phyloP scores from a whole-genome alignment of 768 basidiomycete genomes.

The Leccinum uliginosum region DNA sequence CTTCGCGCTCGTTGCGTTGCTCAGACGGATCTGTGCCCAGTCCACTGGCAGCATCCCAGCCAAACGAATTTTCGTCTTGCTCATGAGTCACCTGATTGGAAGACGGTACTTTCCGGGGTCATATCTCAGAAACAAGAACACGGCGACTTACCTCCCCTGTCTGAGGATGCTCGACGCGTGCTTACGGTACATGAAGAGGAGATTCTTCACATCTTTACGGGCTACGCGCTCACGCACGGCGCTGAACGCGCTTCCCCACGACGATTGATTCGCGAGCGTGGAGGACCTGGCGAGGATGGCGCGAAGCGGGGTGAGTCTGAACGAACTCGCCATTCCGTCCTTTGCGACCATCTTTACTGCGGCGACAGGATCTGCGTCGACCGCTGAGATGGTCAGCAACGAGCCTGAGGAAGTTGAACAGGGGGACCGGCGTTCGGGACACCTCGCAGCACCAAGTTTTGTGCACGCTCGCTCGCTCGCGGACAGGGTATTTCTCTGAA shows the following conservation, averaged over 20 bases:
- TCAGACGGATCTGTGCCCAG: conserved; percentile 51
- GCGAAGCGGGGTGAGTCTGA: conserved; percentile 50
- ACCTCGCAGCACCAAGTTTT: neutral
- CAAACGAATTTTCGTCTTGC: conserved; percentile 45
- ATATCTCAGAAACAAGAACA: conserved; percentile 36
- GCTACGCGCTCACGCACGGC: conserved; percentile 51
- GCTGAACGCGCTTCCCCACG: conserved; percentile 38
- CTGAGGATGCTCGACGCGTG: conserved; percentile 35
- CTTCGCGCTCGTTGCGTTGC: conserved; percentile 55
- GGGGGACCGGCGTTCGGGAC: neutral
- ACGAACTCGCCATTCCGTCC: conserved; percentile 59
- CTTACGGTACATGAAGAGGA: conserved; percentile 46
- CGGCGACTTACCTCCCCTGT: conserved; percentile 44
- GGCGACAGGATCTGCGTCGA: conserved; percentile 14
- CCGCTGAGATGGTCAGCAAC: neutral
- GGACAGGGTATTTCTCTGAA: conserved; percentile 35
- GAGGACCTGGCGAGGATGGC: conserved; percentile 49
- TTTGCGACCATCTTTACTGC: conserved; percentile 33
- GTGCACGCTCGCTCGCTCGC: neutral
- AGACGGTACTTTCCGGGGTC: conserved; percentile 49
- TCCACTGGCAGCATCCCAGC: conserved; percentile 35
- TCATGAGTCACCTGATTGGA: conserved; percentile 65
- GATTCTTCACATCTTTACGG: conserved; percentile 49
- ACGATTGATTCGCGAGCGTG: conserved; percentile 48
- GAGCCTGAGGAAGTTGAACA: neutral